Conservation (phyloP, 352 stramenopile genomes). For the Phytophthora lateralis region DNA sequence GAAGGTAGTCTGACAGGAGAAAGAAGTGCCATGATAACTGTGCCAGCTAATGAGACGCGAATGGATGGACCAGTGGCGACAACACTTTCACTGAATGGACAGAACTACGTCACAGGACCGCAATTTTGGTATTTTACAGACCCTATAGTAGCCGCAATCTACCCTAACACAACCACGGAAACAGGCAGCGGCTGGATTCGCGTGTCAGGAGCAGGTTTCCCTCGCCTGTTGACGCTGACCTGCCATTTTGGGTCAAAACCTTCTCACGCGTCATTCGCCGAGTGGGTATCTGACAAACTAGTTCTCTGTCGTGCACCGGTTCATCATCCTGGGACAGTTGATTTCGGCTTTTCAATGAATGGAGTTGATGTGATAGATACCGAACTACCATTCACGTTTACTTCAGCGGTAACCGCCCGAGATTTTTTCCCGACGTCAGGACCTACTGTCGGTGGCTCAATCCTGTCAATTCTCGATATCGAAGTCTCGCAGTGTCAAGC, state of each 20-base stretch:
- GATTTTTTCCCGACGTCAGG: slow-evolving; percentile 35
- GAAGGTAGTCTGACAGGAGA: slow-evolving; percentile 3
- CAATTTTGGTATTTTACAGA: slow-evolving; percentile 50
- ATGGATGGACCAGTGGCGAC: slow-evolving; percentile 16
- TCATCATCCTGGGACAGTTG: slow-evolving; percentile 28
- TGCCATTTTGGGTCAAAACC: slow-evolving; percentile 49
- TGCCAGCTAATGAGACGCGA: slow-evolving; percentile 1
- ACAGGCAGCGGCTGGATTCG: slow-evolving; percentile 17
- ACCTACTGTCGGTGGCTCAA: slow-evolving; percentile 36
- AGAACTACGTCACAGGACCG: slow-evolving; percentile 43
- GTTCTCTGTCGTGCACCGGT: slow-evolving; percentile 37
- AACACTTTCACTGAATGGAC: slow-evolving; percentile 43
- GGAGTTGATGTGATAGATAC: slow-evolving; percentile 50
- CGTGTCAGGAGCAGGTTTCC: slow-evolving; percentile 32
- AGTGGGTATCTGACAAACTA: slow-evolving; percentile 34
- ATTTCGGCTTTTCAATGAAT: slow-evolving; percentile 57
- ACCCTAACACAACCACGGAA: slow-evolving; percentile 30
- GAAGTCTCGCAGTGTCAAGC: slow-evolving; percentile 21
- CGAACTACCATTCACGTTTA: slow-evolving; percentile 36
- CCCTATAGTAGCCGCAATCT: slow-evolving; percentile 29
- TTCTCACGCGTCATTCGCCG: slow-evolving; percentile 9
- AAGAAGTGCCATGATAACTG: slow-evolving; percentile 10
- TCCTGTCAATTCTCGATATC: slow-evolving; percentile 30
- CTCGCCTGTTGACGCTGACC: slow-evolving; percentile 39
- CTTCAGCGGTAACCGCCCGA: not conserved